Base-by-base conservation (phyloP, 192 early-diverging fungal species). In the Martensiomyces pterosporus region DNA sequence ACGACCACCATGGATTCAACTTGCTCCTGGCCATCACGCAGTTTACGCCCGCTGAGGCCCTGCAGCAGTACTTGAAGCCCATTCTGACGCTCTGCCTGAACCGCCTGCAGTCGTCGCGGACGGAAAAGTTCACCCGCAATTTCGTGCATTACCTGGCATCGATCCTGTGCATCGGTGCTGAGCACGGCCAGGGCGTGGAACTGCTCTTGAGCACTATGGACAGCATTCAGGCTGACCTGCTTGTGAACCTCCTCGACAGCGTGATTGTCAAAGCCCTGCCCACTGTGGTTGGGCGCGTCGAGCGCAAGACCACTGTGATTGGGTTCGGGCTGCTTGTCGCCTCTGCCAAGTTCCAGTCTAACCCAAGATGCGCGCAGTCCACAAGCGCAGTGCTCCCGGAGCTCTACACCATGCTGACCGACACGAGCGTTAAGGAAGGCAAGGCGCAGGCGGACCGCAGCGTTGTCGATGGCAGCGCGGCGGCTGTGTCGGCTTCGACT, bases 1-100 rank as follows among this genome's bases (percentile, higher is more conserved):
- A 90, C 55, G 94, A 97, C 66, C 83, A 90, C 43, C 80, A 87
- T 58, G 93, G 85, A 0, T 88, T 99, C 35, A 80, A 84, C 21
- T 75, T 99, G 43, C 62, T 99, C 47, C 64, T 78, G 49, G 67
- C 88, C 12, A 78, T 96, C 36, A 84, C 92, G 47, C 67, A 85
- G 41, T 80, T 85, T 58, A 75, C 91, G 4, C 87, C 91, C n/a
- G 73, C 74, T 68, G 82, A 69, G 9, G 66, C 73, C 13, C 56
- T 87, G 10, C 48, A 55, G 24, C 60, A 67, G 39, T 84, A 75
- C 52, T 47, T 83, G 35, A 79, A 79, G 49, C 77, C 80, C 18
- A 72, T 87, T 21, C 75, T 85, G 44, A 76, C 78, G 57, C 77
- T 80, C 37, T 60, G 80, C 24, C 64, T 84, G 26, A 75, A 66